Conservation (phyloP, 1,284 basidiomycete species). For the Singerocomus inundabilis region DNA sequence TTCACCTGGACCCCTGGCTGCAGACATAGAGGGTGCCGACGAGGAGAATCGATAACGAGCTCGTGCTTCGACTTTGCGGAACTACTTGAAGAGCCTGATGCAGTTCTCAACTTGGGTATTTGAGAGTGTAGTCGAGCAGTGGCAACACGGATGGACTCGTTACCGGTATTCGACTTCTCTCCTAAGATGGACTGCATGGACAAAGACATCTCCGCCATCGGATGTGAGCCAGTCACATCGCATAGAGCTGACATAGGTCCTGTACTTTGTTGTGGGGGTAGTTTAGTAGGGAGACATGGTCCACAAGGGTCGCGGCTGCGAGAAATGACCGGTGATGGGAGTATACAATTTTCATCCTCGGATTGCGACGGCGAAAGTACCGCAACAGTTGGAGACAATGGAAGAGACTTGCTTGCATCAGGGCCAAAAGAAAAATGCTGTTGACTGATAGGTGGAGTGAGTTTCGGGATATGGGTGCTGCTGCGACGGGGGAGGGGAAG, state of each 20-base stretch:
- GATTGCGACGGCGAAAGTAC: not conserved
- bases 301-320: constrained; percentile 15
- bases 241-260: constrained; percentile 1
- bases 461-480: constrained; percentile 20
- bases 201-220: constrained; percentile 1
- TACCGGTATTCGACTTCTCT: constrained; percentile 20
- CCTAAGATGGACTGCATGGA: constrained; percentile 4
- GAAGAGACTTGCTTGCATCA: constrained; percentile 12
- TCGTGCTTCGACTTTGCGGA: constrained; percentile 18
- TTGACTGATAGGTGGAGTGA: constrained; percentile 10
- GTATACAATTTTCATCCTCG: constrained; percentile 2
- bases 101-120: constrained; percentile 30
- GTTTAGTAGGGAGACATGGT: constrained; percentile 15
- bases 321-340: not conserved
- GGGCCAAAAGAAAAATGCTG: constrained; percentile 17
- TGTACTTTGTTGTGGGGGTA: constrained; percentile 17
- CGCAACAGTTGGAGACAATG: constrained; percentile 4
- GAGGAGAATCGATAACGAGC: not conserved
- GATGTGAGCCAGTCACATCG: not conserved
- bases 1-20: constrained; percentile 6
- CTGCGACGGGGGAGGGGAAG: constrained; percentile 18
- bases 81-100: constrained; percentile 27
- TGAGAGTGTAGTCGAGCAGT: constrained; percentile 21
- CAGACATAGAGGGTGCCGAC: constrained; percentile 6
- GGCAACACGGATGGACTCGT: not conserved